Evolutionary conservation across 2,329 filamentous ascomycete species (phyloP), one percentile per base, ranked within the genome.

Genomic region (Trichophyton verrucosum): DNA sequence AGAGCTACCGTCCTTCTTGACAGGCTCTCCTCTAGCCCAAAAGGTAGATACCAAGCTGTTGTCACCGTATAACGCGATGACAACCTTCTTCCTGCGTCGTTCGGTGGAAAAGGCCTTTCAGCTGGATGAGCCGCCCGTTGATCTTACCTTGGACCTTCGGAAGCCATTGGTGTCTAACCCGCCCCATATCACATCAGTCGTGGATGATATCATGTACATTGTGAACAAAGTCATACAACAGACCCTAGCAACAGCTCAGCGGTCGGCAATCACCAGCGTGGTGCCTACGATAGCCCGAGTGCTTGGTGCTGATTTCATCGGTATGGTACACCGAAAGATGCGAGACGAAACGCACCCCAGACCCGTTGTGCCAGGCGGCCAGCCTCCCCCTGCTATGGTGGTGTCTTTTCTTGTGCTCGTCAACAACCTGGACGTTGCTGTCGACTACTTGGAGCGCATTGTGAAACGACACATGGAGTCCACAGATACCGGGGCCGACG

Each of bases 181-280:
- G 2, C 94, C 94, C 0, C 95, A 89, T 70, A 96, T 99, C 68
- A 92, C 94, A 49, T 91, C 91, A 1, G 91, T 92, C 0, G 91
- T 99, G 7, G 94, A 99, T 76, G 94, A 96, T 75, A 91, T 97
- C 69, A 97, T 99, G 92, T 99, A 97, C 75, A 96, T 99, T 67
- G 89, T 96, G 71, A 95, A 95, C 71, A 87, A 92, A 58, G 88
- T 97, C 38, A 80, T 97, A 6, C 87, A 95, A 65, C 86, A 92
- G 65, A 88, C 90, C 0, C 79, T 97, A 22, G 87, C 89, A 0
- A 97, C 95, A 0, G 89, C 88, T 1, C 91, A 96, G 71, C 81
- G 86, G 66, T 81, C 86, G 17, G 85, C 96, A 2, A 82, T 95
- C 22, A 83, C 84, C 47, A 88, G 83, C 61, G 88, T 95, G 5